Percentiles rank a stretch among this genome's conserved stretches.
Conservation (phyloP, 2,329 filamentous ascomycete species). For the Phialemonium atrogriseum region DNA sequence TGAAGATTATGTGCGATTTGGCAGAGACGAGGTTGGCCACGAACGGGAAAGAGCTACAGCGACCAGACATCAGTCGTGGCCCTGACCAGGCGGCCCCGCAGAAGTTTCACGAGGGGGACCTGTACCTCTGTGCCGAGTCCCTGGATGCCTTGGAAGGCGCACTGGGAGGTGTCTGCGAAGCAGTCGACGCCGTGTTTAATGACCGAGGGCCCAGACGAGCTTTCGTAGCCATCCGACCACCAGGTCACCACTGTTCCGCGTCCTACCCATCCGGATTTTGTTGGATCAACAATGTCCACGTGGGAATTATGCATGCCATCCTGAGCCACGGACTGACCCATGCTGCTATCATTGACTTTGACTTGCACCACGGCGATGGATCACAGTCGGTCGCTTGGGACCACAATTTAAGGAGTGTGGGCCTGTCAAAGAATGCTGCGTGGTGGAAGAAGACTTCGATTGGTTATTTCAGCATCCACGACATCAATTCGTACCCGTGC, state of each 20-base stretch:
- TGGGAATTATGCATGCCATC: conserved; percentile 87
- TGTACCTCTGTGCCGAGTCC: conserved; percentile 85
- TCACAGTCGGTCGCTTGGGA: conserved; percentile 91
- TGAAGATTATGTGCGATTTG: conserved; percentile 74
- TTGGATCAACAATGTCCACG: conserved; percentile 97
- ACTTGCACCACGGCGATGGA: conserved; percentile 89
- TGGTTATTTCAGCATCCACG: conserved; percentile 93
- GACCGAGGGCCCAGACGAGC: conserved; percentile 59
- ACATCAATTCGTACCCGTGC: conserved; percentile 98
- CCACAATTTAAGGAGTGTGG: conserved; percentile 65
- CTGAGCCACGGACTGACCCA: conserved; percentile 82
- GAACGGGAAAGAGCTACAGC: conserved; percentile 68
- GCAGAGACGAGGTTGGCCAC: conserved; percentile 71
- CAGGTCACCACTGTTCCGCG: conserved; percentile 90
- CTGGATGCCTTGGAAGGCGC: conserved; percentile 83
- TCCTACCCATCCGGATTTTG: conserved; percentile 91
- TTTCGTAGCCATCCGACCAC: conserved; percentile 87
- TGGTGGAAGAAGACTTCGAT: conserved; percentile 78
- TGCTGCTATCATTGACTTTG: conserved; percentile 87
- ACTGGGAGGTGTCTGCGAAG: conserved; percentile 87
- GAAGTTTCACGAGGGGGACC: conserved; percentile 75
- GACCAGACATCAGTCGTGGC: conserved; percentile 53
- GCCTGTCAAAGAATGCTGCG: conserved; percentile 60
- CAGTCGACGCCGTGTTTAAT: conserved; percentile 74
- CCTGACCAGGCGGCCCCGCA: conserved; percentile 34